These are phyloP conservation scores for Ogataea parapolymorpha DNA, from an alignment of 805 yeast species.

Conservation along the genomic window DNA sequence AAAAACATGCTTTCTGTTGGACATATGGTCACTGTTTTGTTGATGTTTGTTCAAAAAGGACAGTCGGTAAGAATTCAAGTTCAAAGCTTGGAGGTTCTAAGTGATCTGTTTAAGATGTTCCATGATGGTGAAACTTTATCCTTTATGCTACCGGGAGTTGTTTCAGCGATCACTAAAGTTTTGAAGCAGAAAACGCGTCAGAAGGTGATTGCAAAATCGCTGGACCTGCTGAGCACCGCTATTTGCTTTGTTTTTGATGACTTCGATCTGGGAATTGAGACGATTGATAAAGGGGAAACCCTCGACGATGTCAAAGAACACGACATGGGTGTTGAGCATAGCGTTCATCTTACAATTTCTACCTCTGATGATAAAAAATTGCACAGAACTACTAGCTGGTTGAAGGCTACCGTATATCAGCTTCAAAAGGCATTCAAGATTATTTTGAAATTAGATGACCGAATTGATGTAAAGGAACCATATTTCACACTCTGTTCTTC, in stretches of 20 bases:
- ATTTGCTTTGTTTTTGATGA: constrained; percentile 41
- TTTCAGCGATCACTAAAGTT: constrained; percentile 42
- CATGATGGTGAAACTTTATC: constrained; percentile 49
- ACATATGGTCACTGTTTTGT: constrained; percentile 43
- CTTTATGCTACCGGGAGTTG: constrained; percentile 49
- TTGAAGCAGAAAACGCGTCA: constrained; percentile 36
- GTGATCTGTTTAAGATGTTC: constrained; percentile 32
- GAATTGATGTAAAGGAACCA: constrained; percentile 33
- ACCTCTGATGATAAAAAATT: constrained; percentile 8
- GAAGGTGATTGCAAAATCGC: constrained; percentile 31
- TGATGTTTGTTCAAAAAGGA: constrained; percentile 34
- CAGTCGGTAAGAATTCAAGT: constrained; percentile 29
- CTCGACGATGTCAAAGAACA: constrained; percentile 16
- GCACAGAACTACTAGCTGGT: constrained; percentile 50
- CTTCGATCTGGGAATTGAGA: constrained; percentile 29
- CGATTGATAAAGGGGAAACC: constrained; percentile 5
- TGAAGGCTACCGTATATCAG: constrained; percentile 51
- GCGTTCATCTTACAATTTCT: constrained; percentile 18
- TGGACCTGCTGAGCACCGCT: constrained; percentile 32
- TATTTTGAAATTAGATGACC: constrained; percentile 26
- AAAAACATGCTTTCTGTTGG: constrained; percentile 44
- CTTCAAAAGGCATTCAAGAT: constrained; percentile 43
- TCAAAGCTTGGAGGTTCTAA: constrained; percentile 34
- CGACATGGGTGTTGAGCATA: background rate
- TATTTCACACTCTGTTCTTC: constrained; percentile 31